Percentiles rank a stretch among this genome's conserved stretches.
phyloP scores from a whole-genome alignment of 1,284 basidiomycete species.

The Violaceomyces palustris region DNA sequence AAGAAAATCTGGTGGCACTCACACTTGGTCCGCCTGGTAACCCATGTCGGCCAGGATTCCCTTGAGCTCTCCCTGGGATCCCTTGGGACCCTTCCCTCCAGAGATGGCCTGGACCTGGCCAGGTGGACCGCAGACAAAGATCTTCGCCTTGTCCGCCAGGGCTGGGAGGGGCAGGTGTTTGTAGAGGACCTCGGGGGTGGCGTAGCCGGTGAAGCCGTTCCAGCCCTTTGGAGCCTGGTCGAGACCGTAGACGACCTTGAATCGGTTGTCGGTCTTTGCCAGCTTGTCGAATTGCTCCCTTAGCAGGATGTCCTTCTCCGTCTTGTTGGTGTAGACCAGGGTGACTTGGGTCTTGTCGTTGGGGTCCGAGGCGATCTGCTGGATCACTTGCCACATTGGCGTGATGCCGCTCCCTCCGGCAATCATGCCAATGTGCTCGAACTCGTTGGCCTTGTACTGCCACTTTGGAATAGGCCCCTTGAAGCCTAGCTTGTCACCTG shows the following conservation, averaged over 20 bases:
- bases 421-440: slow-evolving; percentile 75
- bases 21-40: slow-evolving; percentile 47
- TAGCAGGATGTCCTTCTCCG: slow-evolving; percentile 85
- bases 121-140: slow-evolving; percentile 72
- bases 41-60: slow-evolving; percentile 46
- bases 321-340: slow-evolving; percentile 81
- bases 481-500: slow-evolving; percentile 75
- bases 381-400: slow-evolving; percentile 53
- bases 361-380: slow-evolving; percentile 53
- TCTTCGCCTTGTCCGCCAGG: slow-evolving; percentile 73
- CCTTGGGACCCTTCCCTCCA: slow-evolving; percentile 48
- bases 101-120: slow-evolving; percentile 46
- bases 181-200: slow-evolving; percentile 68
- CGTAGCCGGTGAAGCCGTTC: slow-evolving; percentile 56
- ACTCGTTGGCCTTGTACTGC: slow-evolving; percentile 51
- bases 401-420: slow-evolving; percentile 77
- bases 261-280: slow-evolving; percentile 52
- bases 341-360: slow-evolving; percentile 95
- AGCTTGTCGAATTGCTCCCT: slow-evolving; percentile 69
- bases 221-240: slow-evolving; percentile 71
- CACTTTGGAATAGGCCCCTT: slow-evolving; percentile 61
- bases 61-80: slow-evolving; percentile 47
- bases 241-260: slow-evolving; percentile 80
- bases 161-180: slow-evolving; percentile 65
- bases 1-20: too few species aligned